Base-by-base conservation (phyloP, 257 asterid genomes). In the Nicotiana tomentosiformis region DNA sequence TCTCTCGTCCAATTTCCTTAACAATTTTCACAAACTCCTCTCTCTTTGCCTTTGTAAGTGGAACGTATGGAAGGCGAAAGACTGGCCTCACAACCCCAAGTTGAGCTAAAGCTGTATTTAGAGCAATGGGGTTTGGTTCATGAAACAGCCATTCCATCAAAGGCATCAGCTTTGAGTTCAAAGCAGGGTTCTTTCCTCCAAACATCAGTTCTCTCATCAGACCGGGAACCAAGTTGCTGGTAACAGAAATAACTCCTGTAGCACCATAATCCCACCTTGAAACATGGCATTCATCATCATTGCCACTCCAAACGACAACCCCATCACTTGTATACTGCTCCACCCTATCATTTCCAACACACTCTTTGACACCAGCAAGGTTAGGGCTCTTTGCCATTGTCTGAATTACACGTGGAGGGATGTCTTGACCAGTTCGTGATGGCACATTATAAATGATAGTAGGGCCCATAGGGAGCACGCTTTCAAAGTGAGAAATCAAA, bases 381-480 rank as follows among this genome's bases (percentile, higher is more conserved):
- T 93, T 92, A 49, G 92, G 89, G 80, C 89, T 93, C 78, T 64
- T 61, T 2, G 91, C 91, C 61, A 88, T 49, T 4, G 82, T 58
- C 20, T 43, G 82, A 16, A 95, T 87, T 76, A 93, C 97, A 10
- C 32, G 77, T 3, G 97, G 97, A 0, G 93, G 93, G 33, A 95
- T 92, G 77, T 95, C 99, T 86, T 93, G 99, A 82, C 95, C 91
- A 1, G 97, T 95, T 26, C 99, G 91, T 29, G 98, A 89, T 16
- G 99, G 98, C 35, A 95, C 97, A 7, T 95, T 95, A 87, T 95
- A 95, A 60, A 95, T 84, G 67, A 95, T 92, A 15, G 97, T 93
- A 57, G 98, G 98, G 49, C 98, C 98, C 98, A 95, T 93, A 5
- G 90, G 94, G 76, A 95, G 96, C 77, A 95, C 97, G 0, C 88